phyloP scores from a whole-genome alignment of 2,329 filamentous ascomycete species.

The Myriosclerotinia duriaeana region DNA sequence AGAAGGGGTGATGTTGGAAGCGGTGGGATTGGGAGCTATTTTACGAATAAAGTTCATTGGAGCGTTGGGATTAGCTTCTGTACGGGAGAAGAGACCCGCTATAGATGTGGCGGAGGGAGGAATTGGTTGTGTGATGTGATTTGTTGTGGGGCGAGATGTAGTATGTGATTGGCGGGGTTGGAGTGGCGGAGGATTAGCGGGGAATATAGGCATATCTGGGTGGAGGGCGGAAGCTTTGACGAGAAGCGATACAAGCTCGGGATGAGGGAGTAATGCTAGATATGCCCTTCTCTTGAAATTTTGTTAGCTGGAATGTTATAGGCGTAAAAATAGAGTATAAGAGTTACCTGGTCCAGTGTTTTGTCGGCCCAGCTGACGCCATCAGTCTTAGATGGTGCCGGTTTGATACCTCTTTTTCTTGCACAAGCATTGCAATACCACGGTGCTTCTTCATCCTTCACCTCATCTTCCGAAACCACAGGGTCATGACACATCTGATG shows the following conservation, averaged over 20 bases:
- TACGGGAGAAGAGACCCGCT: slow-evolving; percentile 41
- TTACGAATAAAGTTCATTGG: slow-evolving; percentile 46
- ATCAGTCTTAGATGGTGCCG: slow-evolving; percentile 37
- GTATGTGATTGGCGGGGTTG: slow-evolving; percentile 22
- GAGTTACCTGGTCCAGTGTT: slow-evolving; percentile 44
- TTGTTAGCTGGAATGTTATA: slow-evolving; percentile 25
- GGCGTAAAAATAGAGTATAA: slow-evolving; percentile 7
- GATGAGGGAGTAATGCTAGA: slow-evolving; percentile 59
- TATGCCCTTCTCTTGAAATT: slow-evolving; percentile 58
- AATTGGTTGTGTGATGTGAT: slow-evolving; percentile 36
- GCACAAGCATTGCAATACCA: slow-evolving; percentile 71
- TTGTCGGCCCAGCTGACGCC: slow-evolving; percentile 39
- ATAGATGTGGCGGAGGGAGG: slow-evolving; percentile 40
- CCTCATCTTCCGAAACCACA: slow-evolving; percentile 66
- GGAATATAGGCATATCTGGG: slow-evolving; percentile 67
- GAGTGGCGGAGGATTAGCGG: slow-evolving; percentile 33
- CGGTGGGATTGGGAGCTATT: slow-evolving; percentile 31
- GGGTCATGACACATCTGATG: slow-evolving; percentile 82
- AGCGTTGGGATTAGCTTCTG: slow-evolving; percentile 43
- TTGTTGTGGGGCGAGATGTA: slow-evolving; percentile 30
- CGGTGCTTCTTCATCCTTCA: slow-evolving; percentile 63
- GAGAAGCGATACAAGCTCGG: slow-evolving; percentile 63
- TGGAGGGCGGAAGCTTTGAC: slow-evolving; percentile 60
- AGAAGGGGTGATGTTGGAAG: slow-evolving; percentile 12
- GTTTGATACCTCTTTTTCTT: slow-evolving; percentile 48